phyloP scores from a whole-genome alignment of 805 yeast species.

The Clavispora carvajalis region DNA sequence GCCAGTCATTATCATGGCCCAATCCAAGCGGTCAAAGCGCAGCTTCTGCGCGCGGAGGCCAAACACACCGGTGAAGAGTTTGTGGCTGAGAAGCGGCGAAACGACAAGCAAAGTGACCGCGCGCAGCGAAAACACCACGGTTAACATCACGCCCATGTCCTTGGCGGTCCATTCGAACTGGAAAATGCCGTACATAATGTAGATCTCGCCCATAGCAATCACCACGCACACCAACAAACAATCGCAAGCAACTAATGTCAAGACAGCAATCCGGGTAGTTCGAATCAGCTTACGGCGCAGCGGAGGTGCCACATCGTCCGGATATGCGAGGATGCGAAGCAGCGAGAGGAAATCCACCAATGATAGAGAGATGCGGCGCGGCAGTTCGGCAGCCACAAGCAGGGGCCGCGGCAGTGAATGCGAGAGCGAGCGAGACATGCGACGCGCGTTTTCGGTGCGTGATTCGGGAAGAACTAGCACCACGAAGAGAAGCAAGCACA shows the following conservation, averaged over 20 bases:
- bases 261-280: slow-evolving; percentile 32
- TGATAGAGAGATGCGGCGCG: neutral
- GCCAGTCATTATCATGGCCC: slow-evolving; percentile 30
- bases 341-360: slow-evolving; percentile 37
- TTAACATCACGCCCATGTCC: slow-evolving; percentile 51
- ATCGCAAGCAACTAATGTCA: slow-evolving; percentile 46
- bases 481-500: slow-evolving; percentile 23
- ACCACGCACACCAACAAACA: slow-evolving; percentile 31
- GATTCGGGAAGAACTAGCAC: slow-evolving; percentile 54
- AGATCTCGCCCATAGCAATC: slow-evolving; percentile 35
- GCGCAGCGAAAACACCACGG: slow-evolving; percentile 45
- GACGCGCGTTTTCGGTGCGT: slow-evolving; percentile 49
- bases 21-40: slow-evolving; percentile 52
- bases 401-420: slow-evolving; percentile 13
- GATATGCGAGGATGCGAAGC: slow-evolving; percentile 49
- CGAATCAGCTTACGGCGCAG: slow-evolving; percentile 13
- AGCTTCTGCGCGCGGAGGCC: slow-evolving; percentile 28
- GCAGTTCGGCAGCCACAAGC: neutral
- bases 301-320: slow-evolving; percentile 29
- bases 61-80: slow-evolving; percentile 26
- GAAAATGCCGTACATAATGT: slow-evolving; percentile 50
- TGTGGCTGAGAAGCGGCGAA: slow-evolving; percentile 44
- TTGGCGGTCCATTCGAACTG: slow-evolving; percentile 50
- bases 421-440: slow-evolving; percentile 43
- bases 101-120: slow-evolving; percentile 45